phyloP scores from a whole-genome alignment of 345 rosid genomes.

The Populus tremula region DNA sequence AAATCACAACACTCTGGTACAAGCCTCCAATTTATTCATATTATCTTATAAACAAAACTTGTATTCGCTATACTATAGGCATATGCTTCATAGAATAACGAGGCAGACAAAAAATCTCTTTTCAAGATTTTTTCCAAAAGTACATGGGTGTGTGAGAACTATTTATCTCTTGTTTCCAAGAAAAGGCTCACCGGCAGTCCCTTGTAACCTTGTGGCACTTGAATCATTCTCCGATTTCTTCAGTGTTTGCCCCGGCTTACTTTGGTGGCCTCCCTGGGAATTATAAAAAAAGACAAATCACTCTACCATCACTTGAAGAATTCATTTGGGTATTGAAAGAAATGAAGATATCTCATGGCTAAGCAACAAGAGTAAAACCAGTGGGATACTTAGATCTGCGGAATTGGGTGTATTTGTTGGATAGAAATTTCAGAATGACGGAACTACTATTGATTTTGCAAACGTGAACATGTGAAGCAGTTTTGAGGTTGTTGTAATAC shows the following conservation, averaged over 20 bases:
- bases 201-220: slow-evolving; percentile 28
- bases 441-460: not conserved
- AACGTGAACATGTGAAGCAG: not conserved
- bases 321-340: not conserved
- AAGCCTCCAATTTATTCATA: not conserved
- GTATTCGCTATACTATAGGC: slow-evolving; percentile 1
- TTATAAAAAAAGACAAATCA: not conserved
- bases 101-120: not conserved
- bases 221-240: slow-evolving; percentile 48
- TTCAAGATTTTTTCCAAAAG: not conserved
- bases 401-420: not conserved
- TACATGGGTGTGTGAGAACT: not conserved
- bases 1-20: not conserved
- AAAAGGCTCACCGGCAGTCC: slow-evolving; percentile 25
- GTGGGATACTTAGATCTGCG: not conserved
- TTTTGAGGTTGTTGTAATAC: not conserved
- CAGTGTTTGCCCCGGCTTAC: slow-evolving; percentile 39
- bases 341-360: not conserved
- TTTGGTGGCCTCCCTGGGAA: slow-evolving; percentile 49
- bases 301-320: not conserved
- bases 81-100: not conserved
- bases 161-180: slow-evolving; percentile 26
- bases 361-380: not conserved
- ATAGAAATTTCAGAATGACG: not conserved
- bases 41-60: not conserved